Base-by-base conservation (phyloP, 768 basidiomycete genomes). In the Podaxis sp. region DNA sequence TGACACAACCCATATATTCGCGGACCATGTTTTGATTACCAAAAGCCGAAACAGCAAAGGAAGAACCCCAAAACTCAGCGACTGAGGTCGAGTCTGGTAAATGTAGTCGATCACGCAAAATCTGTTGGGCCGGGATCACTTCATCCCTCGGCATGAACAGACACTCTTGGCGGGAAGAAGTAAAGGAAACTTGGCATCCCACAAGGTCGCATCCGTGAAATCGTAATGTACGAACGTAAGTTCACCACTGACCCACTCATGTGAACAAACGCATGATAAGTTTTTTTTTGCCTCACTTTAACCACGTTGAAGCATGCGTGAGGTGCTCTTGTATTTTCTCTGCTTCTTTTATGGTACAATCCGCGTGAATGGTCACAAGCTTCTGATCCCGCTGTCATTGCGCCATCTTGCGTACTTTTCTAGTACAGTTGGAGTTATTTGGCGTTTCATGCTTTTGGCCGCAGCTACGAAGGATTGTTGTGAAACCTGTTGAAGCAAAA, bases 401-500 rank as follows among this genome's bases (percentile, higher is more conserved):
- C 71, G 71, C 96, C 96, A 99, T 44, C 75, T 75, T 37, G 83
- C 80, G 67, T 90, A 98, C 63, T 81, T 87, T 48, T 74, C 72
- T 48, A 96, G 73, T 66, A 96, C 85, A 14, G 83, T 82, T 3
- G 89, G 86, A 0, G 96, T 98, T 64, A 98, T 95, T 64, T 96
- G 88, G 61, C 82, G 81, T 67, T 92, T 84, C 55, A 91, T 84
- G 0, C 80, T 78, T 59, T 72, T 78, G 3, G 95, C 90, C 1
- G 91, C 92, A n/a, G 76, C 71, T 7, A 90, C 68, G 64, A 98
- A 90, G 36, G 92, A 89, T 7, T 75, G 70, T 42, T 84, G 82
- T 1, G 90, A 82, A 10, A 98, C 89, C 95, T 98, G 51, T 13
- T 28, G 44, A 11, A 18, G 57, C 55, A 18, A 21, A 11, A 10